phyloP scores from a whole-genome alignment of 768 basidiomycete genomes.

The Melanogaster broomeanus region DNA sequence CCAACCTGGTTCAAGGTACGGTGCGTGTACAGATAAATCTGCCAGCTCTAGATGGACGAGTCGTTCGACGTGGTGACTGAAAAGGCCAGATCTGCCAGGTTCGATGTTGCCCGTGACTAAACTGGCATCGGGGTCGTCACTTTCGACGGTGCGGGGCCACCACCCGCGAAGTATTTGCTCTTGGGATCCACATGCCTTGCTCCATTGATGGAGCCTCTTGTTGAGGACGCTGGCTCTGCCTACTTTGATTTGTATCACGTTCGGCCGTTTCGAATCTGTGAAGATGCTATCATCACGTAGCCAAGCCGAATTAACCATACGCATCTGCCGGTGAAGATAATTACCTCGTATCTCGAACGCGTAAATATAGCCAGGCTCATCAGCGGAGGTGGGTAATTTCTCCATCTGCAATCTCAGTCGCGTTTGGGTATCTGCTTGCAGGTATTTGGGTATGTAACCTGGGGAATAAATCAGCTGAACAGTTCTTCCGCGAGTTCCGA shows the following conservation, averaged over 20 bases:
- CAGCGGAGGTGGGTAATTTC: slow-evolving; percentile 51
- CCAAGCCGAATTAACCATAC: not conserved
- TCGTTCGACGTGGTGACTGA: slow-evolving; percentile 75
- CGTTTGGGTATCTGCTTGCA: slow-evolving; percentile 60
- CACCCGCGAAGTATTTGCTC: slow-evolving; percentile 72
- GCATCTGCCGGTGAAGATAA: slow-evolving; percentile 2
- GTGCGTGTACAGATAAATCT: slow-evolving; percentile 58
- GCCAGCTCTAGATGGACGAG: slow-evolving; percentile 80
- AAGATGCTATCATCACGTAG: slow-evolving; percentile 11
- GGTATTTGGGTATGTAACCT: slow-evolving; percentile 72
- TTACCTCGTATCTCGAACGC: slow-evolving; percentile 77
- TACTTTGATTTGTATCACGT: slow-evolving; percentile 69
- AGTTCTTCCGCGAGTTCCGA: not conserved
- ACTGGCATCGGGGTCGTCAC: slow-evolving; percentile 40
- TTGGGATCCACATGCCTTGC: slow-evolving; percentile 78
- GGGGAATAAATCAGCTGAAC: slow-evolving; percentile 8
- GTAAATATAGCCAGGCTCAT: slow-evolving; percentile 79
- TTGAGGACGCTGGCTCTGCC: slow-evolving; percentile 75
- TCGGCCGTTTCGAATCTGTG: slow-evolving; percentile 34
- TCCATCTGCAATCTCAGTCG: slow-evolving; percentile 57
- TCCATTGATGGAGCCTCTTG: slow-evolving; percentile 78
- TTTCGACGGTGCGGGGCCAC: slow-evolving; percentile 61
- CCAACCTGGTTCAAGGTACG: slow-evolving; percentile 60
- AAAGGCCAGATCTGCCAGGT: slow-evolving; percentile 60
- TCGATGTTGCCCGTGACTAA: slow-evolving; percentile 67